These are phyloP conservation scores for Chaetomium sp. DNA, from an alignment of 2,329 filamentous ascomycete species.

Conservation along the genomic window DNA sequence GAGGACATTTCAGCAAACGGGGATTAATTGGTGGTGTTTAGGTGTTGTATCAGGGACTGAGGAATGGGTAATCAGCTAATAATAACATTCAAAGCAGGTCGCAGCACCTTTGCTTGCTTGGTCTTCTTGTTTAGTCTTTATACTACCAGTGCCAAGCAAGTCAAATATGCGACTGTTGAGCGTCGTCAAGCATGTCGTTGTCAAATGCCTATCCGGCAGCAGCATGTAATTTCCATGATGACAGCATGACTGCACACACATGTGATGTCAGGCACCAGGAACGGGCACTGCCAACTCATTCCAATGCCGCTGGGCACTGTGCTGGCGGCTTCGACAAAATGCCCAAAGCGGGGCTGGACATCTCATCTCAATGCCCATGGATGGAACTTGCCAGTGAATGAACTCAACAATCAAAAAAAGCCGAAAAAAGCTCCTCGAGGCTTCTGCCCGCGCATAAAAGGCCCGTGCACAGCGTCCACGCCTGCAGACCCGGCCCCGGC, in stretches of 20 bases:
- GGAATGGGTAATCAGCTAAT: background rate
- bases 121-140: no score
- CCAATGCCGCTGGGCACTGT: background rate
- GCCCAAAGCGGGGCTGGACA: constrained; percentile 1
- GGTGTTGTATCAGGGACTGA: background rate
- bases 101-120: no score
- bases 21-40: background rate
- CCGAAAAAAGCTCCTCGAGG: background rate
- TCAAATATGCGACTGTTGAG: background rate
- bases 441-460: background rate
- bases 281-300: background rate
- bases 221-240: background rate
- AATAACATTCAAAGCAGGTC: no score
- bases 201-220: background rate
- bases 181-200: background rate
- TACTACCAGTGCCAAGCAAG: no score
- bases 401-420: background rate
- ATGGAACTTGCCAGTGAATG: background rate
- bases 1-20: background rate
- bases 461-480: background rate
- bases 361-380: background rate
- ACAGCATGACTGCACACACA: background rate
- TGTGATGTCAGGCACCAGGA: background rate
- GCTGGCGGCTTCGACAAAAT: background rate
- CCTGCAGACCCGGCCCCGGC: background rate